Conservation (phyloP, 2,329 filamentous ascomycete genomes). For the Basipetospora chlamydospora region DNA sequence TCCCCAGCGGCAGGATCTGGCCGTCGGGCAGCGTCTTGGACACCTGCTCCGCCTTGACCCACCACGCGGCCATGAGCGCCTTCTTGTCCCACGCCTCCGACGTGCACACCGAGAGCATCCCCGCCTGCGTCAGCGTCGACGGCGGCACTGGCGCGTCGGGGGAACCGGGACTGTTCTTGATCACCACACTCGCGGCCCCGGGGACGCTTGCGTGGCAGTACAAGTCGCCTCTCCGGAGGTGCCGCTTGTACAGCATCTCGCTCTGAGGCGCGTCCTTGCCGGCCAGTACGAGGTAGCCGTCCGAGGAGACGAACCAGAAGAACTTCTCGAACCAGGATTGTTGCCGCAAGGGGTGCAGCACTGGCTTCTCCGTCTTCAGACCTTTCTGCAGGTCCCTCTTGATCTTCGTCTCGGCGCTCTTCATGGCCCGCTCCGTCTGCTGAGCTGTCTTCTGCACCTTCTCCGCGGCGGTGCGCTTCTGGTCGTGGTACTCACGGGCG, state of each 20-base stretch:
- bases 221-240: conserved; percentile 77
- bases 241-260: conserved; percentile 77
- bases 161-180: conserved; percentile 72
- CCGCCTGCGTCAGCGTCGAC: conserved; percentile 80
- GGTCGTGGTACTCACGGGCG: conserved; percentile 80
- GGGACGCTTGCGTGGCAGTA: conserved; percentile 85
- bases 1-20: conserved; percentile 64
- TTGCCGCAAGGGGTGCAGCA: conserved; percentile 68
- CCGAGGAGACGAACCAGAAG: conserved; percentile 84
- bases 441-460: conserved; percentile 80
- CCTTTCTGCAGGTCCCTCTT: conserved; percentile 35
- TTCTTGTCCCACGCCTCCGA: conserved; percentile 94
- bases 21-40: conserved; percentile 70
- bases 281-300: conserved; percentile 83
- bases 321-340: conserved; percentile 98
- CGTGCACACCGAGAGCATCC: conserved; percentile 67
- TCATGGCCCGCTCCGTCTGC: conserved; percentile 70
- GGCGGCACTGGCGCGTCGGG: conserved; percentile 81
- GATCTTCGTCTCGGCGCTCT: conserved; percentile 42
- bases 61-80: conserved; percentile 89
- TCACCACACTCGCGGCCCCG: conserved; percentile 70
- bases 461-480: conserved; percentile 67
- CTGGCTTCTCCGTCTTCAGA: conserved; percentile 80
- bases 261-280: conserved; percentile 82
- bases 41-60: conserved; percentile 82